Evolutionary conservation across 2,329 filamentous ascomycete genomes (phyloP).

Genomic region (Hymenoscyphus linearis): DNA sequence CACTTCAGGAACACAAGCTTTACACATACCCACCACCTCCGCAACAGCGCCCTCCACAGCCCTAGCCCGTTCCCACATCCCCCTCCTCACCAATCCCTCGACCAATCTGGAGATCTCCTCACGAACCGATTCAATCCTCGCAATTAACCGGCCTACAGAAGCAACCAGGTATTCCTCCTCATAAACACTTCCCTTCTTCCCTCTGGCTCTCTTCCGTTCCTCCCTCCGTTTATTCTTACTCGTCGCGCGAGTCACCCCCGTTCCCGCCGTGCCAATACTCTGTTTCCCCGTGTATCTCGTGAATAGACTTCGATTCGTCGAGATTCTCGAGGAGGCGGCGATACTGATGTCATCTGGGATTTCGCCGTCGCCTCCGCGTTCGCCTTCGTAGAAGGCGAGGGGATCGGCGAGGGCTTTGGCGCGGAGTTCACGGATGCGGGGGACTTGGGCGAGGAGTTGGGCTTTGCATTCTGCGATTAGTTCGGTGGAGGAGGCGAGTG

Average conservation of each 20-base stretch:
- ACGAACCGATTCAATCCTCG: conserved; percentile 68
- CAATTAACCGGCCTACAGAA: conserved; percentile 75
- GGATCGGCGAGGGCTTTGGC: conserved; percentile 78
- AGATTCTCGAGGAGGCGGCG: conserved; percentile 73
- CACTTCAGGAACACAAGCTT: conserved; percentile 62
- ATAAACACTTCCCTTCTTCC: conserved; percentile 95
- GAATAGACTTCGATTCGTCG: conserved; percentile 83
- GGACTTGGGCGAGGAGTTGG: conserved; percentile 79
- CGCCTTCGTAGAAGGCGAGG: conserved; percentile 81
- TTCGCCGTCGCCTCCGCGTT: conserved; percentile 57
- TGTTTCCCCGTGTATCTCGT: conserved; percentile 79
- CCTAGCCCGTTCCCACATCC: conserved; percentile 81
- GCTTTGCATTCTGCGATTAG: conserved; percentile 88
- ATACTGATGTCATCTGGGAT: conserved; percentile 90
- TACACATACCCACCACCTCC: conserved; percentile 69
- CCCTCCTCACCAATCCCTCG: conserved; percentile 68
- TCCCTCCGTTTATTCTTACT: conserved; percentile 84
- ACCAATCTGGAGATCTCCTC: conserved; percentile 71
- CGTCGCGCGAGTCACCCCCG: conserved; percentile 70
- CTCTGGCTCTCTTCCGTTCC: conserved; percentile 89
- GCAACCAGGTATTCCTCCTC: conserved; percentile 96
- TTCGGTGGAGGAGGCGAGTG: conserved; percentile 77
- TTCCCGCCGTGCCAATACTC: conserved; percentile 64
- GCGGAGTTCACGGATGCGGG: conserved; percentile 77
- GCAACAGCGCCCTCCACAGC: conserved; percentile 69